Conservation (phyloP, 1,284 basidiomycete genomes). For the Sphagnurus paluster region DNA sequence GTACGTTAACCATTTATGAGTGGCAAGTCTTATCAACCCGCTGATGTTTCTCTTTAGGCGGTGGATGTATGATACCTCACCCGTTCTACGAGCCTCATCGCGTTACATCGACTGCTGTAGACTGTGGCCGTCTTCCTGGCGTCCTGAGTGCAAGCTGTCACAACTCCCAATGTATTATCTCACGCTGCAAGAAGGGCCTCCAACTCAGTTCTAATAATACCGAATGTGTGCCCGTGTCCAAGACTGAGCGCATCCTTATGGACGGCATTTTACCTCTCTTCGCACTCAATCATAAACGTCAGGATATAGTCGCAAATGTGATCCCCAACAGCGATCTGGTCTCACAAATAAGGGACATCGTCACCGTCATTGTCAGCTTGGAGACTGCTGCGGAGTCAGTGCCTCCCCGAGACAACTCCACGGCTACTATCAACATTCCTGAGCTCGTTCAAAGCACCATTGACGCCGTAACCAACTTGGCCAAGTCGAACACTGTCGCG, state of each 20-base stretch:
- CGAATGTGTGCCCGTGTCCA: constrained; percentile 16
- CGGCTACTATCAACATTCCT: background rate
- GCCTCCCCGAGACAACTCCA: background rate
- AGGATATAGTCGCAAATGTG: background rate
- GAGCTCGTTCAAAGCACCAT: background rate
- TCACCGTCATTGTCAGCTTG: background rate
- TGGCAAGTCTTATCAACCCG: background rate
- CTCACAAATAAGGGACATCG: background rate
- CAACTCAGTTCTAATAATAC: constrained; percentile 17
- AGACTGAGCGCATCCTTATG: background rate
- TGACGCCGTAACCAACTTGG: background rate
- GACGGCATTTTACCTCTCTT: background rate
- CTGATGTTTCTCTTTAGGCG: constrained; percentile 22
- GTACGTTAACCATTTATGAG: constrained; percentile 34
- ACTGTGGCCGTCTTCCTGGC: constrained; percentile 27
- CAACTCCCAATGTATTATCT: constrained; percentile 25
- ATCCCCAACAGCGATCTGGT: background rate
- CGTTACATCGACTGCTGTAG: constrained; percentile 18
- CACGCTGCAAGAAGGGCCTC: constrained; percentile 26
- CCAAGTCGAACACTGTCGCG: background rate
- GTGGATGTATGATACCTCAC: constrained; percentile 31
- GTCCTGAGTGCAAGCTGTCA: constrained; percentile 21
- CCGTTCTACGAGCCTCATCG: constrained; percentile 24
- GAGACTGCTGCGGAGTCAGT: background rate
- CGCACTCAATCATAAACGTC: background rate